Evolutionary conservation across 2,329 filamentous ascomycete species (phyloP), one percentile per base, ranked within the genome.

Genomic region (Diaporthe australafricana): DNA sequence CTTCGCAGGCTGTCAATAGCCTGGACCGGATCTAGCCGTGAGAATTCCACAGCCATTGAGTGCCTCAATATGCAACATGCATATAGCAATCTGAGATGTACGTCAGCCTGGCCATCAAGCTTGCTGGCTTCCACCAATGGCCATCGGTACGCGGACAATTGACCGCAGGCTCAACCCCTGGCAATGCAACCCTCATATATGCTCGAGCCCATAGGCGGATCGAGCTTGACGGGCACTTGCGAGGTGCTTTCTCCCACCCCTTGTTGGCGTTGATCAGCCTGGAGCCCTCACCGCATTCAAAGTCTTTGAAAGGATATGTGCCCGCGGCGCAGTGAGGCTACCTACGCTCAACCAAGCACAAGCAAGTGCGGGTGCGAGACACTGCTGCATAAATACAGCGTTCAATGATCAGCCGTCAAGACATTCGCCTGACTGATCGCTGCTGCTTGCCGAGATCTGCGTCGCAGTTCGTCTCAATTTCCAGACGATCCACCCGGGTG

Each of bases 381-480:
- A 11, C 20, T 25, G 22, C 57, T 17, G 27, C 22, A 38, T 45
- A 22, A 25, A 8, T 38, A 12, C 35, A 42, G 14, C 57, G 11
- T 7, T 35, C 42, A 20, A 42, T 35, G 66, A 42, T 65, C 40
- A 60, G 35, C 48, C 48, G 48, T 42, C 56, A 57, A 25, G 32
- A 32, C 45, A n/a, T 27, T 38, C 30, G 56, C 35, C 56, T 72
- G 70, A 52, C n/a, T 57, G 48, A 56, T 56, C 45, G 48, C 48
- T 72, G 65, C 70, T 45, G 30, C 38, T 56, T 48, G 55, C 65
- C 70, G 55, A 70, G 70, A 62, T 65, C 53, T 70, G 65, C 32
- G 16, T 53, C 66, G 56, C 48, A 17, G 66, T 72, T 72, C 70
- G 48, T 72, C 70, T 63, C 66, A 72, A 38, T 72, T 52, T 42